A percentile compares a stretch with the other conserved stretches of the same genome.
Evolutionary conservation across 192 early-diverging fungal species (phyloP).

Genomic region (Diversispora epigaea): DNA sequence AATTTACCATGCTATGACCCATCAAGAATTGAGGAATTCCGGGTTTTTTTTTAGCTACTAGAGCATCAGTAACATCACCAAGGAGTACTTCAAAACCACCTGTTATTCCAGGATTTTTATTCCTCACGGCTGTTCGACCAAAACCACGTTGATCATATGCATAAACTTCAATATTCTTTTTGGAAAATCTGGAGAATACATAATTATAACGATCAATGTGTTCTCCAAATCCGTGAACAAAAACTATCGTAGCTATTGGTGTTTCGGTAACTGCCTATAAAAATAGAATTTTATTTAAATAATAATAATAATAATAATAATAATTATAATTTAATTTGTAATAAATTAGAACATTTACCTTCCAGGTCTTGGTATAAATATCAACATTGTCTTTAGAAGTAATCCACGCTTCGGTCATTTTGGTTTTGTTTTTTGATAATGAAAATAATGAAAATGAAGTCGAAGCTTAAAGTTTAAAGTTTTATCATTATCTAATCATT

Average conservation of each 20-base stretch:
- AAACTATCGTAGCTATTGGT: slow-evolving; percentile 40
- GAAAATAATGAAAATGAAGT: too few relatives aligned
- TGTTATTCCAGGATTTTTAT: slow-evolving; percentile 46
- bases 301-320: background rate
- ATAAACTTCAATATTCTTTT: slow-evolving; percentile 54
- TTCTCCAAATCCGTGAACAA: slow-evolving; percentile 61
- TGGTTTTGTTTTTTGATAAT: too few relatives aligned
- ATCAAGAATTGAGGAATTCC: slow-evolving; percentile 52
- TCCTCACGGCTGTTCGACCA: slow-evolving; percentile 52
- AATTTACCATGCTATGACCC: slow-evolving; percentile 46
- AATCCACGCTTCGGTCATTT: background rate
- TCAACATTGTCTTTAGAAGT: background rate
- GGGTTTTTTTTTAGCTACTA: slow-evolving; percentile 37
- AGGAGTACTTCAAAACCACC: slow-evolving; percentile 48
- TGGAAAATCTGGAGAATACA: slow-evolving; percentile 56
- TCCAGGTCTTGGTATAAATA: background rate
- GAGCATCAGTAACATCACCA: slow-evolving; percentile 51
- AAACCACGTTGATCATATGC: slow-evolving; percentile 69
- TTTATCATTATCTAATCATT: too few relatives aligned
- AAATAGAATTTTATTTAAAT: background rate
- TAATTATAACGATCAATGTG: slow-evolving; percentile 56
- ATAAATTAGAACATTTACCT: background rate
- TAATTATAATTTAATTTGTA: background rate
- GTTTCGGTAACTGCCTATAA: slow-evolving; percentile 21
- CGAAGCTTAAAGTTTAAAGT: too few relatives aligned